These are phyloP conservation scores for Corymbia citriodora DNA, from an alignment of 441 rosid genomes.

Conservation along the genomic window DNA sequence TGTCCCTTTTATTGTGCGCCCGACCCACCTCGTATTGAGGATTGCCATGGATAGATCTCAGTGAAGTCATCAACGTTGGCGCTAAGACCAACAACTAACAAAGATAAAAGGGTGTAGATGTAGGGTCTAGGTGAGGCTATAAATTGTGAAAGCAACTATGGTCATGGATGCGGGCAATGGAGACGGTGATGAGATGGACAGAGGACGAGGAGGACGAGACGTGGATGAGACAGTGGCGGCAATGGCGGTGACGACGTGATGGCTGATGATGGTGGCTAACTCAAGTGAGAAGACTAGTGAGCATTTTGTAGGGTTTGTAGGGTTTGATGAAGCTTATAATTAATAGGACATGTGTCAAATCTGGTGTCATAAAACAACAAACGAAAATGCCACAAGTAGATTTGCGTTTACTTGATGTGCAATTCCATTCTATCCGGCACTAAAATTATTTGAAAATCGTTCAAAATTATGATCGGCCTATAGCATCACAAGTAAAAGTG, in stretches of 20 bases:
- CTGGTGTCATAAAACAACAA: no score
- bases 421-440: neutral
- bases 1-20: rapidly evolving
- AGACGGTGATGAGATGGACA: neutral
- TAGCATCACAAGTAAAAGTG: neutral
- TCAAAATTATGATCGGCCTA: neutral
- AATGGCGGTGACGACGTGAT: neutral
- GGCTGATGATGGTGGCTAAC: neutral
- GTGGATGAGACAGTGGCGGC: neutral
- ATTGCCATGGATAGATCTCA: neutral
- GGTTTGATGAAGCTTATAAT: no score
- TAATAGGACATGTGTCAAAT: no score
- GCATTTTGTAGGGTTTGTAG: no score
- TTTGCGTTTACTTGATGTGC: rapidly evolving
- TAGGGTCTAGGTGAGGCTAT: neutral
- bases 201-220: neutral
- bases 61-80: neutral
- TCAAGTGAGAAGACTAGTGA: neutral
- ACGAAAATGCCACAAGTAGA: no score
- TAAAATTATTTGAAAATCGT: neutral
- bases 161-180: neutral
- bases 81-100: neutral
- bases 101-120: neutral
- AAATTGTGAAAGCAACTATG: neutral
- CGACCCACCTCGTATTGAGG: neutral